Evolutionary conservation across 2,329 filamentous ascomycete genomes (phyloP).

Genomic region (Ceratocystis cacaofunesta): DNA sequence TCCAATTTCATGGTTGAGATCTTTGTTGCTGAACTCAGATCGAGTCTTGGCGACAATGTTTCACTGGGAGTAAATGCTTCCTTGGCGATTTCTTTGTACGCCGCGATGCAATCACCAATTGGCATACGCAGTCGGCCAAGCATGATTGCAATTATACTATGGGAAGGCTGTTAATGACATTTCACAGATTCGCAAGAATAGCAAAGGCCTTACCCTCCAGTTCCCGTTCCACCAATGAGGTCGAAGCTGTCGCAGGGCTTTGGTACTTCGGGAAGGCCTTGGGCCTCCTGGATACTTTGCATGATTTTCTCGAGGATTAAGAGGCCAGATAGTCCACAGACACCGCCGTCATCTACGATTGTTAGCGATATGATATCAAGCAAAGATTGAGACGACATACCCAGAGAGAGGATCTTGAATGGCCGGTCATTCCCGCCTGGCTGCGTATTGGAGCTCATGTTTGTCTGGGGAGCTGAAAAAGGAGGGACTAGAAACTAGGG

Average conservation of each 20-base stretch:
- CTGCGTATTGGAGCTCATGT: too few species aligned
- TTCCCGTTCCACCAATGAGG: conserved; percentile 23
- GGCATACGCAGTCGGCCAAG: neutral
- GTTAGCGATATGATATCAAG: neutral
- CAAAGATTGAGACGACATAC: neutral
- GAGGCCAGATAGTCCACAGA: conserved; percentile 21
- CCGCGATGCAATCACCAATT: neutral
- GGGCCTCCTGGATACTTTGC: conserved; percentile 17
- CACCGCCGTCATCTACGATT: conserved; percentile 20
- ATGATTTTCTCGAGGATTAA: conserved; percentile 21
- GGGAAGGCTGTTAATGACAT: neutral
- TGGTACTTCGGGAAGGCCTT: conserved; percentile 18
- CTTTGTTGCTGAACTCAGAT: neutral
- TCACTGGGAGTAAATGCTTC: neutral
- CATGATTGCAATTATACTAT: neutral
- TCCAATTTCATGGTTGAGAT: neutral
- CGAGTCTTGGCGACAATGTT: too few species aligned
- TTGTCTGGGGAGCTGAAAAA: too few species aligned
- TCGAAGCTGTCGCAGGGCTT: conserved; percentile 22
- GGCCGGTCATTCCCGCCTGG: neutral
- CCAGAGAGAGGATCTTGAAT: neutral
- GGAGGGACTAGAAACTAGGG: too few species aligned
- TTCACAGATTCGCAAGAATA: neutral
- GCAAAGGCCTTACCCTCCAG: conserved; percentile 20
- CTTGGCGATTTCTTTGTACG: neutral